Base-by-base conservation (phyloP, 1,284 basidiomycete species). In the Bjerkandera adusta region DNA sequence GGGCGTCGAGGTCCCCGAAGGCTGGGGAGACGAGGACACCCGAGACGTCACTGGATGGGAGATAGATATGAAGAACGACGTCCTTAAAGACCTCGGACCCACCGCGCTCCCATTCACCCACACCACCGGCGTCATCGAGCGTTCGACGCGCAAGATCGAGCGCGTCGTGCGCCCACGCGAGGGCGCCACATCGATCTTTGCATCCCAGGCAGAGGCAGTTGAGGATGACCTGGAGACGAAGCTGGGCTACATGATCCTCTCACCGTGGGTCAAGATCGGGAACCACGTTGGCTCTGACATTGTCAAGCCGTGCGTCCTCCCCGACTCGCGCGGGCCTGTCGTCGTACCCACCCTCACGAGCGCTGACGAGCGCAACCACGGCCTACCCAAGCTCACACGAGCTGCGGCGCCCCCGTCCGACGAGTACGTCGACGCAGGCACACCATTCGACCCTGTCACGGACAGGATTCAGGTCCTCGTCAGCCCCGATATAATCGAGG, bases 391-490 rank as follows among this genome's bases (percentile, higher is more conserved):
- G 36, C 35, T 52, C 1, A 22, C 36, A 21, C 16, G 16, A n/a
- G 5, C 36, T 16, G 24, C 36, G 26, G 36, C 16, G 45, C 43
- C 25, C 33, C n/a, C 37, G 16, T 10, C 29, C 20, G 36, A 33
- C 5, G 22, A 34, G 18, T n/a, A n/a, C n/a, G n/a, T n/a, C n/a
- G 27, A 24, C 37, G 39, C 26, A n/a, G 29, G 24, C 27, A 12
- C 40, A 38, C 16, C 27, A 34, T 44, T 32, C 55, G 67, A 83
- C 51, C 71, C 77, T 3, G 60, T 64, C 37, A 70, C 66, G 39
- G 77, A 85, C 52, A 69, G 64, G 26, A 83, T 87, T 54, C 72
- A 69, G 3, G 62, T 85, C 2, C 68, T 83, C 16, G 64, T 84
- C n/a, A 68, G 73, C 26, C 70, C 73, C 0, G 60, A 62, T n/a